These are phyloP conservation scores for Nothophoma quercina DNA, from an alignment of 2,329 filamentous ascomycete genomes.

Conservation along the genomic window DNA sequence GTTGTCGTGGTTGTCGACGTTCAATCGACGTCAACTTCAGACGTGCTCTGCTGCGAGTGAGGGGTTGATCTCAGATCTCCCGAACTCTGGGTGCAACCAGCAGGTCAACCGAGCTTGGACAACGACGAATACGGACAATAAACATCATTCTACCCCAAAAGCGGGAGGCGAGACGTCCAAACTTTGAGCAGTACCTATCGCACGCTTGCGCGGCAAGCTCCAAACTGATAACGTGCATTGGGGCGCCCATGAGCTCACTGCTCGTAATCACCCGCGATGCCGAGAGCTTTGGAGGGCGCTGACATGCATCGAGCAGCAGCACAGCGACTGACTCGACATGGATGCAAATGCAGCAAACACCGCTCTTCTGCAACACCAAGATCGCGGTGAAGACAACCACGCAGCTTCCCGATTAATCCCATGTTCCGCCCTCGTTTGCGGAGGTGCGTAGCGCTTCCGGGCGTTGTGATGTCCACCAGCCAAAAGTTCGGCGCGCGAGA, in stretches of 20 bases:
- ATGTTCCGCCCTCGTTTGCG: conserved; percentile 33
- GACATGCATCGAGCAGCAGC: conserved; percentile 18
- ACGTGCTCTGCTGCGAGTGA: not conserved
- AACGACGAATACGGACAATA: conserved; percentile 11
- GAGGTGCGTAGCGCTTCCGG: conserved; percentile 41
- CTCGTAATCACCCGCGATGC: conserved; percentile 21
- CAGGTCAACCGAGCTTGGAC: conserved; percentile 19
- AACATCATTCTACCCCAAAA: conserved; percentile 13
- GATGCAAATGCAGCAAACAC: conserved; percentile 29
- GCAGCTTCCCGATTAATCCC: conserved; percentile 32
- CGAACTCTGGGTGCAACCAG: conserved; percentile 8
- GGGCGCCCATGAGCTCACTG: conserved; percentile 26
- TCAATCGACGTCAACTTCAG: conserved; percentile 4
- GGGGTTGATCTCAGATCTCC: conserved; percentile 14
- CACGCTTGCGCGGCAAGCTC: conserved; percentile 17
- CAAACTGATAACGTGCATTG: conserved; percentile 16
- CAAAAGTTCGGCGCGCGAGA: conserved; percentile 28
- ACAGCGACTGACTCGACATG: conserved; percentile 15
- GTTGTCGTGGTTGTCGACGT: not conserved
- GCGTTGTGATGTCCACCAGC: conserved; percentile 22
- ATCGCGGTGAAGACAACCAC: conserved; percentile 19
- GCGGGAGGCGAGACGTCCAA: conserved; percentile 8
- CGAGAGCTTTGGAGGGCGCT: conserved; percentile 5
- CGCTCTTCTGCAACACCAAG: conserved; percentile 26
- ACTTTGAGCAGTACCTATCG: conserved; percentile 10